These are phyloP conservation scores for Adansonia digitata DNA, from an alignment of 345 rosid species.

Conservation along the genomic window DNA sequence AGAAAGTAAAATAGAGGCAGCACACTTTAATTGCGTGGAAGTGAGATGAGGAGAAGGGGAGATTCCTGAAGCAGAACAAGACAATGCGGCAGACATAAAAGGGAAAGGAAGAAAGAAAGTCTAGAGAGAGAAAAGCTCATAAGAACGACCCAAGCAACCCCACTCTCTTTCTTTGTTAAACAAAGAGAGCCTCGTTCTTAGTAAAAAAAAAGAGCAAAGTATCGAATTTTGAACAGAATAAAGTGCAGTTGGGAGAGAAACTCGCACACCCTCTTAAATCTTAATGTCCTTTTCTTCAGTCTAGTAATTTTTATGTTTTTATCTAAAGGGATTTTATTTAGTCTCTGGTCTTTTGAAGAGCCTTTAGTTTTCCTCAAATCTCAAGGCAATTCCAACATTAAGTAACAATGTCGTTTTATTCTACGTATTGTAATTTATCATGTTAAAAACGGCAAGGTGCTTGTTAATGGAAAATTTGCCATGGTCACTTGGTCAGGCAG, in stretches of 20 bases:
- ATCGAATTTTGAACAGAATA: conserved; percentile 72
- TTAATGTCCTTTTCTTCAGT: not conserved
- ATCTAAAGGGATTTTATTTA: not conserved
- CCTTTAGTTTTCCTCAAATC: conserved; percentile 6
- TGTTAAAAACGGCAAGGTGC: conserved; percentile 43
- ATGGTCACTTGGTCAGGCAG: too few species aligned
- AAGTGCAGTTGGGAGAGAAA: conserved; percentile 42
- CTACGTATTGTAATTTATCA: not conserved
- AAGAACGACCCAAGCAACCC: conserved; percentile 14
- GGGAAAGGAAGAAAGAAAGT: conserved; percentile 12
- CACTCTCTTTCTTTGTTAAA: conserved; percentile 18
- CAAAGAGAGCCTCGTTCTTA: conserved; percentile 56
- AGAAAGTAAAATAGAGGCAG: conserved; percentile 14
- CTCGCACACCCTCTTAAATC: fast-evolving
- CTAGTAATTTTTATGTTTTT: not conserved
- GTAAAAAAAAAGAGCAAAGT: conserved; percentile 63
- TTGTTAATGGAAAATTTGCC: too few species aligned
- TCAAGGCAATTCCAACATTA: conserved; percentile 22
- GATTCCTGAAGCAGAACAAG: conserved; percentile 73
- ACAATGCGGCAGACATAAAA: conserved; percentile 60
- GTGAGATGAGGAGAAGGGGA: conserved; percentile 56
- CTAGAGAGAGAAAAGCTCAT: not conserved
- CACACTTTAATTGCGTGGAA: conserved; percentile 56
- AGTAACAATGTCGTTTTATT: conserved; percentile 26
- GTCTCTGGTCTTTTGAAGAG: too few species aligned